phyloP scores from a whole-genome alignment of 2,329 filamentous ascomycete genomes.

The Alternaria postmessia region DNA sequence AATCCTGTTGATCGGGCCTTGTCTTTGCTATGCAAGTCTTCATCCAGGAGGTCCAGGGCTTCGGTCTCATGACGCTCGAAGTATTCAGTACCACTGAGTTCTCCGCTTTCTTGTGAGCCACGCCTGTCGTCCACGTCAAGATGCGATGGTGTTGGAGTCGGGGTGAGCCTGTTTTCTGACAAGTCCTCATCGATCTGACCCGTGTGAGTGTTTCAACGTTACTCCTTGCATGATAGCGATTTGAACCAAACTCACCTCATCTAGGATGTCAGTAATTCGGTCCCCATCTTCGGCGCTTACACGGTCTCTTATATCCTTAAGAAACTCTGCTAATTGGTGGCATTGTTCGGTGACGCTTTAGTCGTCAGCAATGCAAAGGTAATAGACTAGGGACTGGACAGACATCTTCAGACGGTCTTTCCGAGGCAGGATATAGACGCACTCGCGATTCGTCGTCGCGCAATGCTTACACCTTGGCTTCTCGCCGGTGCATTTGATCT shows the following conservation, averaged over 20 bases:
- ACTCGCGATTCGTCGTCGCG: slow-evolving; percentile 42
- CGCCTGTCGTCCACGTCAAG: slow-evolving; percentile 28
- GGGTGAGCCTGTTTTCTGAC: slow-evolving; percentile 26
- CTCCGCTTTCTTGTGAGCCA: slow-evolving; percentile 19
- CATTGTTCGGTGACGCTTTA: slow-evolving; percentile 41
- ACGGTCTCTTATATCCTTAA: slow-evolving; percentile 26
- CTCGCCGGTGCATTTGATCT: slow-evolving; percentile 53
- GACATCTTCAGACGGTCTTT: slow-evolving; percentile 51
- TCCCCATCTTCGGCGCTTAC: slow-evolving; percentile 31
- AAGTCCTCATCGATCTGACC: slow-evolving; percentile 40
- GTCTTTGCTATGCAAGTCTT: slow-evolving; percentile 38
- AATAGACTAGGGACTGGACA: slow-evolving; percentile 4
- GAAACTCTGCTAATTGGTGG: slow-evolving; percentile 35
- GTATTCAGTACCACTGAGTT: slow-evolving; percentile 13
- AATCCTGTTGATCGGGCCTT: slow-evolving; percentile 43
- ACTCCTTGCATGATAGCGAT: not conserved
- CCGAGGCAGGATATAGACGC: slow-evolving; percentile 51
- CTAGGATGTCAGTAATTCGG: slow-evolving; percentile 35
- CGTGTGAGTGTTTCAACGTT: slow-evolving; percentile 14
- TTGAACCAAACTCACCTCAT: slow-evolving; percentile 22
- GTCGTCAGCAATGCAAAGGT: slow-evolving; percentile 17
- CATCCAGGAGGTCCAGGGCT: slow-evolving; percentile 37
- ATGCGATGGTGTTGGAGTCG: slow-evolving; percentile 21
- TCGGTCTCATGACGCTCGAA: slow-evolving; percentile 28
- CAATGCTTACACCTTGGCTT: slow-evolving; percentile 50